These are phyloP conservation scores for Acacia acuminata DNA, from an alignment of 306 rosid species.

Conservation along the genomic window DNA sequence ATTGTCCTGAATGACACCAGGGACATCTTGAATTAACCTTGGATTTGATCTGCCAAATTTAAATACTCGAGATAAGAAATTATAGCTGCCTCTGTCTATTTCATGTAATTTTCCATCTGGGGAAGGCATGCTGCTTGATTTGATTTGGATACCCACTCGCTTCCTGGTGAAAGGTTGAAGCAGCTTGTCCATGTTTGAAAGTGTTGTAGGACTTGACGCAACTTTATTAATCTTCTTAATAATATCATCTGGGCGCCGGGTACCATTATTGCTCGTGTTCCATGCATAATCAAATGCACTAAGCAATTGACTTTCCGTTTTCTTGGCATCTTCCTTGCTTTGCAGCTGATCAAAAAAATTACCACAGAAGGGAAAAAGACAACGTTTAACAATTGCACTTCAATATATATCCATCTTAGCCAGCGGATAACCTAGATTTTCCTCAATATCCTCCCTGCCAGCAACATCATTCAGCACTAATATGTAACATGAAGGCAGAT, in stretches of 20 bases:
- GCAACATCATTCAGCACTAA: neutral
- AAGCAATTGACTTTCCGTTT: constrained; percentile 70
- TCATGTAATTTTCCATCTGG: constrained; percentile 36
- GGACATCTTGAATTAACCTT: no score
- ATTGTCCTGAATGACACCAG: no score
- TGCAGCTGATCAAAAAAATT: constrained; percentile 61
- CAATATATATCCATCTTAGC: neutral
- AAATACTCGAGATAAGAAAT: constrained; percentile 57
- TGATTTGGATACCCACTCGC: constrained; percentile 67
- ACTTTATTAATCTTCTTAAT: constrained; percentile 49
- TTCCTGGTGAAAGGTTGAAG: constrained; percentile 62
- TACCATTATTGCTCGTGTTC: constrained; percentile 66
- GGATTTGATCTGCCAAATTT: constrained; percentile 68
- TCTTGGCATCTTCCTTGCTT: constrained; percentile 58
- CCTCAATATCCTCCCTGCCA: neutral
- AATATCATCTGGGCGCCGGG: constrained; percentile 63
- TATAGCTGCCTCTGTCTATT: constrained; percentile 44
- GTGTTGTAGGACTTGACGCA: constrained; percentile 43
- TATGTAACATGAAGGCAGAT: neutral
- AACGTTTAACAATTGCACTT: neutral
- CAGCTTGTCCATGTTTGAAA: constrained; percentile 43
- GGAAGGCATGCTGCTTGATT: constrained; percentile 46
- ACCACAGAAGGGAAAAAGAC: neutral
- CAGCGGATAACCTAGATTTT: neutral
- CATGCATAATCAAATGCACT: constrained; percentile 83